phyloP scores from a whole-genome alignment of 192 early-diverging fungal species.

The Gigaspora rosea region DNA sequence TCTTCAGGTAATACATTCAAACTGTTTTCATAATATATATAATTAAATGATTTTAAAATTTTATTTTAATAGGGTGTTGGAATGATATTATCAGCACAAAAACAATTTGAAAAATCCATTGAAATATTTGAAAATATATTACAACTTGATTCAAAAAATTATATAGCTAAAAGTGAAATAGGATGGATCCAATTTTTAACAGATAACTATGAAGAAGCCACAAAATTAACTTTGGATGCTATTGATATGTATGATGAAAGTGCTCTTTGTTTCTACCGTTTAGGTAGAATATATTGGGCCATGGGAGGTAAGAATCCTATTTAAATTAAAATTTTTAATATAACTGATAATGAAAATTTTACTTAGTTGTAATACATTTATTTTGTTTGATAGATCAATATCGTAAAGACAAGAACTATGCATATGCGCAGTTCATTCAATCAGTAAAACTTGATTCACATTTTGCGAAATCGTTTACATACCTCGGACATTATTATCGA shows the following conservation, averaged over 20 bases:
- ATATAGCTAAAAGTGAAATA: slow-evolving; percentile 65
- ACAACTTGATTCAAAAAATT: slow-evolving; percentile 44
- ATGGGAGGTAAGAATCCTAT: slow-evolving; percentile 57
- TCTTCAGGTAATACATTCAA: slow-evolving; percentile 38
- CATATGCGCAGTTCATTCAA: slow-evolving; percentile 66
- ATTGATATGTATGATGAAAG: slow-evolving; percentile 48
- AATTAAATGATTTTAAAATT: not conserved
- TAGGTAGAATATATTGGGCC: slow-evolving; percentile 78
- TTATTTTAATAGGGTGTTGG: slow-evolving; percentile 54
- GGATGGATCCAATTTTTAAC: slow-evolving; percentile 63
- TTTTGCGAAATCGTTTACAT: slow-evolving; percentile 68
- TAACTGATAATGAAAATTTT: not conserved
- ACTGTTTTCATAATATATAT: not conserved
- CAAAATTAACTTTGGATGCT: slow-evolving; percentile 54
- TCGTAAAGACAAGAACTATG: slow-evolving; percentile 59
- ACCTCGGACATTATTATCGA: slow-evolving; percentile 81
- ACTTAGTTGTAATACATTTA: not conserved
- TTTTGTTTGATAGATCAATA: slow-evolving; percentile 45
- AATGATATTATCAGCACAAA: slow-evolving; percentile 51
- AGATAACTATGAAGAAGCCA: slow-evolving; percentile 56
- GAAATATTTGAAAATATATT: slow-evolving; percentile 58
- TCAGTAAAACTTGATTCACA: slow-evolving; percentile 71
- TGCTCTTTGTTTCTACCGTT: slow-evolving; percentile 60
- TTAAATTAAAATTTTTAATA: not conserved
- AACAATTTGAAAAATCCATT: slow-evolving; percentile 58